These are phyloP conservation scores for Phalaenopsis aphrodite DNA, from an alignment of 106 monocot species.

Conservation along the genomic window DNA sequence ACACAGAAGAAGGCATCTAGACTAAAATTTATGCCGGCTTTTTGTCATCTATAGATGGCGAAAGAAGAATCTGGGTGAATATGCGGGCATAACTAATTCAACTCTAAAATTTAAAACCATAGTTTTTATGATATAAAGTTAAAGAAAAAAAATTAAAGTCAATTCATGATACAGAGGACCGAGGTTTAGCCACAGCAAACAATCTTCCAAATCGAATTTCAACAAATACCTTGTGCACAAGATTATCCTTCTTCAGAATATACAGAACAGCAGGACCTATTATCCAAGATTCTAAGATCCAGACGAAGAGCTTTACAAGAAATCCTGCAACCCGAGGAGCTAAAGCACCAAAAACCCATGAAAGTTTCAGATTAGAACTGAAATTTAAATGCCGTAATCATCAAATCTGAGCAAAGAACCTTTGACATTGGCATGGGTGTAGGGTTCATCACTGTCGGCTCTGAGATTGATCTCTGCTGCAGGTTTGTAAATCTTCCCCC, in stretches of 20 bases:
- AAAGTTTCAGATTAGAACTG: neutral
- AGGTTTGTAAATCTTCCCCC: slow-evolving; percentile 67
- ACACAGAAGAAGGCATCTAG: too few relatives aligned
- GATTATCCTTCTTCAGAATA: slow-evolving; percentile 63
- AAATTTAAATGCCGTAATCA: neutral
- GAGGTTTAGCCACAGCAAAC: too few relatives aligned
- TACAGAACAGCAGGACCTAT: slow-evolving; percentile 45
- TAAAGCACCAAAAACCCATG: slow-evolving; percentile 12
- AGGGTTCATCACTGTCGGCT: slow-evolving; percentile 49
- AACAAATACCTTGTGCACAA: slow-evolving; percentile 59
- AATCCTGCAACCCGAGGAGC: slow-evolving; percentile 83
- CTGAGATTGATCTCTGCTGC: slow-evolving; percentile 57
- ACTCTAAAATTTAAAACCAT: too few relatives aligned
- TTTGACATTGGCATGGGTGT: slow-evolving; percentile 70
- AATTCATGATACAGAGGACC: too few relatives aligned
- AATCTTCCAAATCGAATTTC: neutral
- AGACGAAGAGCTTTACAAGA: slow-evolving; percentile 74
- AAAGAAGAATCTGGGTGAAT: too few relatives aligned
- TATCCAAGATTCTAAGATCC: slow-evolving; percentile 72
- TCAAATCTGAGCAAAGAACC: slow-evolving; percentile 20
- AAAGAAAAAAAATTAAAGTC: too few relatives aligned
- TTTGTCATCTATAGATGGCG: too few relatives aligned
- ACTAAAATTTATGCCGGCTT: too few relatives aligned
- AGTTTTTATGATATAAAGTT: too few relatives aligned
- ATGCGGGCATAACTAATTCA: too few relatives aligned